phyloP scores from a whole-genome alignment of 768 basidiomycete genomes.

The Boletus speciosus region DNA sequence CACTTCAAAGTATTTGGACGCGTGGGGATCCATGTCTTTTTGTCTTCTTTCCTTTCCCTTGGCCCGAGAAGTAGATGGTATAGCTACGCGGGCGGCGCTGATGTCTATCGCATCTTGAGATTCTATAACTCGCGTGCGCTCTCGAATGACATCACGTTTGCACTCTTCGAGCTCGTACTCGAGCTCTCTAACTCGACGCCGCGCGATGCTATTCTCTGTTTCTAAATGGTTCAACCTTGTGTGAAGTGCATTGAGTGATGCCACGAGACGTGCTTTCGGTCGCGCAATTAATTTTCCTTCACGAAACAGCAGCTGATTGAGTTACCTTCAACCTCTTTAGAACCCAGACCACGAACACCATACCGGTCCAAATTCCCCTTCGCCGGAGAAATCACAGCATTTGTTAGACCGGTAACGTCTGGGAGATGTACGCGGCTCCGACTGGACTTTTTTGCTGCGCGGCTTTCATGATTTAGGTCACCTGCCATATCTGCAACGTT shows the following conservation, averaged over 20 bases:
- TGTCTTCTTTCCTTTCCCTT: constrained; percentile 28
- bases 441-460: constrained; percentile 21
- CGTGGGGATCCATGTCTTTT: constrained; percentile 37
- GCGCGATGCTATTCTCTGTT: constrained; percentile 76
- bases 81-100: constrained; percentile 11
- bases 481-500: constrained; percentile 10
- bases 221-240: constrained; percentile 70
- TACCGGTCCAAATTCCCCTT: constrained; percentile 52
- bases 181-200: constrained; percentile 79
- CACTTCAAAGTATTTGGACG: constrained; percentile 64
- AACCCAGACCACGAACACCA: constrained; percentile 43
- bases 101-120: constrained; percentile 41
- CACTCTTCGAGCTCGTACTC: constrained; percentile 84
- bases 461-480: constrained; percentile 8
- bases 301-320: constrained; percentile 6
- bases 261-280: constrained; percentile 53
- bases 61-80: constrained; percentile 20
- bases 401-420: constrained; percentile 82
- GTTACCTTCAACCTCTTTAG: constrained; percentile 64
- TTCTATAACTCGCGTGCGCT: constrained; percentile 62
- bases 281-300: background rate
- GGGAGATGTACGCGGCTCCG: constrained; percentile 58
- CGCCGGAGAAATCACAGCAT: constrained; percentile 71
- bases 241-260: constrained; percentile 62
- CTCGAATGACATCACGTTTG: constrained; percentile 70